Evolutionary conservation across 495 filamentous ascomycete species (phyloP).

Genomic region (Aspergillus bridgeri): DNA sequence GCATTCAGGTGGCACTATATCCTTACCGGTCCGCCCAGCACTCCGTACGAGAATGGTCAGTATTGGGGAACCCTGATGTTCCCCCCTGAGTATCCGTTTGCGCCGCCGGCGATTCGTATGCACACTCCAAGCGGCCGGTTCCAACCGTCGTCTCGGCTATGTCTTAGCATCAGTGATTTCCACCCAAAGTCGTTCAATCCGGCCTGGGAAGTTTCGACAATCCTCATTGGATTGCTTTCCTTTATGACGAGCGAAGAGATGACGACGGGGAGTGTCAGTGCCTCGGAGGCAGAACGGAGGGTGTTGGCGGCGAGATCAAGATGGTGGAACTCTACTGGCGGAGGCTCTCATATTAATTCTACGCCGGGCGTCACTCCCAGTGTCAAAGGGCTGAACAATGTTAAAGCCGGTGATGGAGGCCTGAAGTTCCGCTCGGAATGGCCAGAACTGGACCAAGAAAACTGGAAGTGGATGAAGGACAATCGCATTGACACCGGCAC

Average conservation of each 20-base stretch:
- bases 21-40: slow-evolving; percentile 90
- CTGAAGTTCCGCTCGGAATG: slow-evolving; percentile 86
- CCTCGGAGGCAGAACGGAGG: slow-evolving; percentile 72
- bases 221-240: slow-evolving; percentile 86
- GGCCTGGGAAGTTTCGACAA: slow-evolving; percentile 97
- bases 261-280: slow-evolving; percentile 91
- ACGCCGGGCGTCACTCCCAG: slow-evolving; percentile 44
- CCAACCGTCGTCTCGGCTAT: slow-evolving; percentile 86
- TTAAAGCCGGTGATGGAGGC: slow-evolving; percentile 85
- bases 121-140: slow-evolving; percentile 96
- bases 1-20: slow-evolving; percentile 89
- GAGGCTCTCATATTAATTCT: slow-evolving; percentile 65
- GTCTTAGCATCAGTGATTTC: slow-evolving; percentile 93
- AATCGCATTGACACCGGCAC: slow-evolving; percentile 76
- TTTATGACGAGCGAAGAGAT: slow-evolving; percentile 99
- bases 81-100: slow-evolving; percentile 94
- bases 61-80: slow-evolving; percentile 98
- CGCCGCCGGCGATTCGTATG: slow-evolving; percentile 96
- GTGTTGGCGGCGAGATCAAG: slow-evolving; percentile 71
- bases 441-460: slow-evolving; percentile 86
- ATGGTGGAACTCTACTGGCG: slow-evolving; percentile 98
- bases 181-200: slow-evolving; percentile 98
- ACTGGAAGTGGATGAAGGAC: slow-evolving; percentile 89
- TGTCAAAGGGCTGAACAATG: slow-evolving; percentile 59
- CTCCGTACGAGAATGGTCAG: slow-evolving; percentile 90